Evolutionary conservation across 768 basidiomycete genomes (phyloP), one percentile per base, ranked within the genome.

Genomic region (Boletus tylopilopsis): DNA sequence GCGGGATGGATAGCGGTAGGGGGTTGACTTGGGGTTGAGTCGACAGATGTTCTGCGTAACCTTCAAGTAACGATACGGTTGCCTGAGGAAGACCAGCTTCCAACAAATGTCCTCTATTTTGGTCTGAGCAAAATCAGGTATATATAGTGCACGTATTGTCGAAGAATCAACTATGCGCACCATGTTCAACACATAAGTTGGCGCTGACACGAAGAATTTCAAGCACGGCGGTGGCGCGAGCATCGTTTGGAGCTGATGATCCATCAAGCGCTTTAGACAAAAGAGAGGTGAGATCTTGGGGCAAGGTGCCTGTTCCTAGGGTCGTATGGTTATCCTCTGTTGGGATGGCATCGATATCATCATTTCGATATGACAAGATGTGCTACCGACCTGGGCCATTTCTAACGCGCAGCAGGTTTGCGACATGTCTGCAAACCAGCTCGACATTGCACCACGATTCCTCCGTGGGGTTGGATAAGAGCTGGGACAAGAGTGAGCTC

Each of bases 131-230:
- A 16, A 30, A 24, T 39, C 36, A 50, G 18, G 34, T 29, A 42
- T 42, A 23, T 49, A 50, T 50, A 44, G 27, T 13, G 55, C 42
- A 34, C 46, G 16, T 42, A 19, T 39, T 7, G 41, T 18, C 43
- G 18, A 47, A 33, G 25, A 34, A 42, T 37, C 33, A 24, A 15
- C 18, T 38, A 13, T 21, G 64, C 80, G 52, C 56, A 83, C 88
- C 82, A 58, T 92, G 88, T 63, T 93, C 88, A 70, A 90, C 83
- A 66, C 87, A 90, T 16, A 93, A 68, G 67, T 93, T 93, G 12
- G 90, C 90, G 22, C 81, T 82, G 13, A 90, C 81, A 49, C 90
- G 78, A 46, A 93, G 76, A 25, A 90, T 68, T 63, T 92, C 87
- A 51, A 78, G 79, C 21, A 83, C 72, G 10, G 78, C 76, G 9